Evolutionary conservation across 1,139 yeast species (phyloP), one percentile per base, ranked within the genome.

Genomic region (Candida buenavistaensis): DNA sequence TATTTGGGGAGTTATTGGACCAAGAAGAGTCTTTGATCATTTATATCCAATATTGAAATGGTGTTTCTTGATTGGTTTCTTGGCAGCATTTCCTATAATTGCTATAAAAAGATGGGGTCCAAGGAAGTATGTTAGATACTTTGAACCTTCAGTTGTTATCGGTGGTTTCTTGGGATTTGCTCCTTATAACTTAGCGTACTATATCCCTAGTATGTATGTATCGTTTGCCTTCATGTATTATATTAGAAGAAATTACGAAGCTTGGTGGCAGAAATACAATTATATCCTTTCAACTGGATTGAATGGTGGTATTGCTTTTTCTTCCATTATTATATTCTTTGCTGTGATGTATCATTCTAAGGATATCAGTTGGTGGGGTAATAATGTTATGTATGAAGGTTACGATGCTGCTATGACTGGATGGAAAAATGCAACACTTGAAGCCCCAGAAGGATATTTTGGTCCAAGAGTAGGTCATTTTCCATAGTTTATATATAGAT

Each of bases 1-100:
- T 12, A 58, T 76, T 22, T 80, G 84, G 85, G 85, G 86, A 37
- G 75, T 75, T 8, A 72, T 80, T 45, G 85, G 84, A 2, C 82
- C 84, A 1, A 57, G 64, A 44, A 64, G 72, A 41, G 71, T 66
- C 33, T 75, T 75, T 43, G 58, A 57, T 39, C 69, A 68, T 1
- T 48, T 74, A 13, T 75, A 76, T 46, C 80, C 80, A 15, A 47
- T 61, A 22, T 52, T 75, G 52, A 61, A 64, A 49, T 73, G 61
- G 57, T 68, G 76, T 41, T 79, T 79, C 68, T 60, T 78, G 38
- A 67, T 78, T 38, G 84, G 84, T 1, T 72, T 72, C 23, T 44
- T 72, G 3, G 46, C 69, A 13, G 78, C 78, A 1, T 49, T 59
- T 45, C 67, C 55, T 38, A 75, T 68, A 55, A 62, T 67, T 33